Conservation (phyloP, 805 yeast species). For the Clavispora carvajalis region DNA sequence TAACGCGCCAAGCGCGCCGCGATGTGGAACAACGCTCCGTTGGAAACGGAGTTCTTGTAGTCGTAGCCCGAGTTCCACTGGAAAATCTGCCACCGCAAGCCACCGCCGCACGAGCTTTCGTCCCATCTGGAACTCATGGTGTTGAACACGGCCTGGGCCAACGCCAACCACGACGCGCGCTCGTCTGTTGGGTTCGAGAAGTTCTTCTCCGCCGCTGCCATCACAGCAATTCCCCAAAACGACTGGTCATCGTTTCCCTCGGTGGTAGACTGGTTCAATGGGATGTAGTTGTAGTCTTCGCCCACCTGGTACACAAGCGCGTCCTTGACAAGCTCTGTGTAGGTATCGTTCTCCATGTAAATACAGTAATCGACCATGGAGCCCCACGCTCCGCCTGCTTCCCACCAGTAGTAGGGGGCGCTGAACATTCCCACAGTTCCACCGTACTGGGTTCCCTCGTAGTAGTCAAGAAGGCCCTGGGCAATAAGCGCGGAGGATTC, state of each 20-base stretch:
- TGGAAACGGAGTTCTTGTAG: conserved; percentile 88
- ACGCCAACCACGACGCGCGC: conserved; percentile 58
- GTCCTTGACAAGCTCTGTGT: conserved; percentile 49
- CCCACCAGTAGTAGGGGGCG: conserved; percentile 97
- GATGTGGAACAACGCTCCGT: conserved; percentile 81
- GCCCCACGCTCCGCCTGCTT: conserved; percentile 96
- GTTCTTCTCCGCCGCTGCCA: conserved; percentile 88
- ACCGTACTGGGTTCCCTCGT: conserved; percentile 62
- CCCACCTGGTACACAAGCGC: conserved; percentile 68
- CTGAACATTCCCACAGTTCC: conserved; percentile 84
- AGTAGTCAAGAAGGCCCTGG: conserved; percentile 76
- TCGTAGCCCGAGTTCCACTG: conserved; percentile 92
- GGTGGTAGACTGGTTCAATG: conserved; percentile 80
- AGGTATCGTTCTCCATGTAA: conserved; percentile 66
- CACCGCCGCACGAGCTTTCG: conserved; percentile 66
- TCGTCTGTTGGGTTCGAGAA: conserved; percentile 69
- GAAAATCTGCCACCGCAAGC: conserved; percentile 94
- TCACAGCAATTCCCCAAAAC: conserved; percentile 91
- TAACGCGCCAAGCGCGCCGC: conserved; percentile 85
- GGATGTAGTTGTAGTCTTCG: conserved; percentile 70
- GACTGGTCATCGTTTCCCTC: conserved; percentile 99
- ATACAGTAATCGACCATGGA: conserved; percentile 73
- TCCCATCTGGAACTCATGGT: conserved; percentile 94
- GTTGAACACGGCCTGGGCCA: conserved; percentile 87
- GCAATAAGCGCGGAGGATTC: conserved; percentile 57